Base-by-base conservation (phyloP, 176 grass and related monocot genomes). In the Oryza brachyantha region DNA sequence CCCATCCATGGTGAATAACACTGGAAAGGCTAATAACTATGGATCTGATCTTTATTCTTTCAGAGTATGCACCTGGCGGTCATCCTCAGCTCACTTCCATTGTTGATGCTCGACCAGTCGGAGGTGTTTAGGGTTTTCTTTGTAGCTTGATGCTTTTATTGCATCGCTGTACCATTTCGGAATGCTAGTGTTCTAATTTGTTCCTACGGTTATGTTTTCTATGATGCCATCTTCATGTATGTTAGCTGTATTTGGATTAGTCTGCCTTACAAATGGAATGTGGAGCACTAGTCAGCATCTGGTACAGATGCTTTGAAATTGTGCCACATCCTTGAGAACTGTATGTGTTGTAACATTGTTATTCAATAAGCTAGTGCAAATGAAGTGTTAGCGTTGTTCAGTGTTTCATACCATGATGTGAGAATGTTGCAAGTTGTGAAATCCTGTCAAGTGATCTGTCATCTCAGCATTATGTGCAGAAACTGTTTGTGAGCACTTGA, bases 61-160 rank as follows among this genome's bases (percentile, higher is more conserved):
- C 16, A 57, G 68, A 66, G 83, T 92, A 81, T 80, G 89, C 95
- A 94, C 92, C 95, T 97, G 92, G 85, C 70, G 76, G 92, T 92
- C 91, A 92, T 88, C 77, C 82, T 90, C 82, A 83, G 77, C 80
- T 84, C 72, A 76, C 83, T 61, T 80, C 82, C 81, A 85, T 90
- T 85, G 80, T 80, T 88, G 95, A 90, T 84, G 92, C 92, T 92
- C 77, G 80, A 92, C 87, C 91, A 84, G 89, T 92, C 87, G 34
- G 91, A 73, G 91, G 95, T 97, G 95, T 90, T 88, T 88, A 79
- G 85, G 81, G 59, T 85, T 87, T 88, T 90, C 31, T 80, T 79
- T 84, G 64, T 85, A 90, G 90, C 32, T 69, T 65, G 82, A 92
- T 92, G 93, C 87, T 43, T 85, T 88, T 93, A 26, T 8, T 57